Evolutionary conservation across 148 eudicot species (phyloP), one percentile per base, ranked within the genome.

Genomic region (Heliosperma pusillum): DNA sequence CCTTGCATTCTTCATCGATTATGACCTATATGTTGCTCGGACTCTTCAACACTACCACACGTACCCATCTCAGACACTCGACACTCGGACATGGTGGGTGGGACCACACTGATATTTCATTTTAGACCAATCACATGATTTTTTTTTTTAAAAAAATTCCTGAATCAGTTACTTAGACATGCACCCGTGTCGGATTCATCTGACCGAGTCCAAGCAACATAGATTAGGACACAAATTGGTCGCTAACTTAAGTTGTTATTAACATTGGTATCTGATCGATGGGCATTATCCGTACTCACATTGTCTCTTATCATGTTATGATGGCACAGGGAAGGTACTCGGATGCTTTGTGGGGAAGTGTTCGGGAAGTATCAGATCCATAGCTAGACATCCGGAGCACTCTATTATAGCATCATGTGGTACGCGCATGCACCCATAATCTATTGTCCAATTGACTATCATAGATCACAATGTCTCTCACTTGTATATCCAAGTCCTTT

Each of bases 361-460:
- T 81, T 85, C 97, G 27, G 99, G 99, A 78, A 95, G 99, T 85
- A 95, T 95, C 69, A 88, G 94, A 79, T 90, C 97, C 73, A 88
- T 95, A 74, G 87, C 82, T 75, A 85, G 97, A 80, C 99, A 95
- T 66, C 94, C 97, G 3, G 82, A 89, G 70, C 92, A 84, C 56
- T 90, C 99, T 71, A 84, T 95, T 61, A 82, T 95, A 85, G 99
- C 99, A 61, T 92, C 99, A 58, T 95, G 97, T 80, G 99, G 99
- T 95, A 75, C 80, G 91, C 77, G 15, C 17, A 12, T 66, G 1
- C 44, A 69, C 20, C 20, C 44, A 69, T 20, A 19, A 26, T 58
- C 45, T 29, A 71, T 29, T 42, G 24, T 71, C 44, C 42, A 11
- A 53, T 17, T 60, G 21, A 13, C 55, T 57, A 47, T 64, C 29